Conservation (phyloP, 192 early-diverging fungal species). For the Backusella tuberculispora region DNA sequence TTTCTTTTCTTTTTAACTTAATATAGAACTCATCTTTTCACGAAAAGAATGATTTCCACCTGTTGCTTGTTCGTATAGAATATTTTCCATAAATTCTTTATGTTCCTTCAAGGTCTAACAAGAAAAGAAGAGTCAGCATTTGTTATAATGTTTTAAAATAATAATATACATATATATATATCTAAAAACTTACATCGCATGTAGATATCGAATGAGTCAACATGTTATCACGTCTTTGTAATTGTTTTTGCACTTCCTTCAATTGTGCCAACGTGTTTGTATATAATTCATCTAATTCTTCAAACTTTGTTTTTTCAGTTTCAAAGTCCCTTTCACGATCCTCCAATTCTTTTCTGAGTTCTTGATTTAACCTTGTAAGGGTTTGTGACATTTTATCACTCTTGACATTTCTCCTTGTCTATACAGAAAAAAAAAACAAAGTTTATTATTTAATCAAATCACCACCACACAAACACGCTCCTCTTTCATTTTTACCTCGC, state of each 20-base stretch:
- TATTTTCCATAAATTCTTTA: conserved; percentile 40
- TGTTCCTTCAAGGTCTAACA: conserved; percentile 39
- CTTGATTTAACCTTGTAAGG: conserved; percentile 27
- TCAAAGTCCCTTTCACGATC: neutral
- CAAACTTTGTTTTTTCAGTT: conserved; percentile 2
- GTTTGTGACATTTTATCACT: neutral
- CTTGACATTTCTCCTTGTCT: neutral
- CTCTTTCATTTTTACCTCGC: conserved; percentile 7
- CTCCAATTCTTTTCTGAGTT: conserved; percentile 39
- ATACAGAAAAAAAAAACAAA: neutral
- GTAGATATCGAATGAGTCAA: conserved; percentile 36
- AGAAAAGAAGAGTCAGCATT: neutral
- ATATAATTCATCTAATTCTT: conserved; percentile 32
- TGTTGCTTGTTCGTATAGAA: conserved; percentile 38
- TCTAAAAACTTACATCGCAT: conserved; percentile 27
- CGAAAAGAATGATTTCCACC: conserved; percentile 16
- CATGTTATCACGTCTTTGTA: conserved; percentile 38
- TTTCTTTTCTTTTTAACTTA: neutral
- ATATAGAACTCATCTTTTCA: neutral
- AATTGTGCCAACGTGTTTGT: conserved; percentile 11
- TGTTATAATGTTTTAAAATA: no score
- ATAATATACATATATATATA: neutral
- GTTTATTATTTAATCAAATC: neutral
- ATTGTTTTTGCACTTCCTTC: conserved; percentile 20
- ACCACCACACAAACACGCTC: neutral